Base-by-base conservation (phyloP, 2,329 filamentous ascomycete species). In the Bipolaris oryzae region DNA sequence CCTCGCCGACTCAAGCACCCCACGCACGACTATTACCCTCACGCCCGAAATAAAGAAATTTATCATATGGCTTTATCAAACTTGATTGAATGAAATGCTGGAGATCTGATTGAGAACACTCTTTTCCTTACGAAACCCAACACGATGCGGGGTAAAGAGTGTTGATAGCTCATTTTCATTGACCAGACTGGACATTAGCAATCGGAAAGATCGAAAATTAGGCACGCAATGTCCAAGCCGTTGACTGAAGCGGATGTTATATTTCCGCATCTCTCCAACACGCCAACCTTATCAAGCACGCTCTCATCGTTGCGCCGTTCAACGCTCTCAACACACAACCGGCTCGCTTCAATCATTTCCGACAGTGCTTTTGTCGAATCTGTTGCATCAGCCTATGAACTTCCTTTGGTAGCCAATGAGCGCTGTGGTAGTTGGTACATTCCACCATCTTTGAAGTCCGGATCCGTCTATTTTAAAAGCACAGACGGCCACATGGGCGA, bases 351-450 rank as follows among this genome's bases (percentile, higher is more conserved):
- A 25, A 94, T 98, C 74, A 80, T 82, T 57, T 78, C 83, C 25
- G 95, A 98, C 75, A 88, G 92, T 7, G 74, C 75, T 1, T 98
- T 97, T 74, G 90, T 95, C 20, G 75, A 79, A 21, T 73, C 79
- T 7, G 87, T 92, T 0, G 83, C 85, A 1, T 73, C 75, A 1
- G 80, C 82, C 0, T 86, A 82, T 64, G 62, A 69, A 3, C 80
- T 94, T 1, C 92, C 92, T 0, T 80, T 98, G 1, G 81, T 98
- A 13, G 92, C 94, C 28, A 99, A 99, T 72, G 93, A 98, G 80
- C 85, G 95, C 57, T 98, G 95, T 74, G 95, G 95, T 0, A 94
- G 91, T 76, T 99, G 95, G 95, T 98, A 98, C 74, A 89, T 98
- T 23, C 77, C 79, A 2, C 88, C 88, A 0, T 75, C 75, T 7